Percentiles rank a stretch among this genome's conserved stretches.
Conservation (phyloP, 352 stramenopile genomes). For the Pilasporangium apinafurcum region DNA sequence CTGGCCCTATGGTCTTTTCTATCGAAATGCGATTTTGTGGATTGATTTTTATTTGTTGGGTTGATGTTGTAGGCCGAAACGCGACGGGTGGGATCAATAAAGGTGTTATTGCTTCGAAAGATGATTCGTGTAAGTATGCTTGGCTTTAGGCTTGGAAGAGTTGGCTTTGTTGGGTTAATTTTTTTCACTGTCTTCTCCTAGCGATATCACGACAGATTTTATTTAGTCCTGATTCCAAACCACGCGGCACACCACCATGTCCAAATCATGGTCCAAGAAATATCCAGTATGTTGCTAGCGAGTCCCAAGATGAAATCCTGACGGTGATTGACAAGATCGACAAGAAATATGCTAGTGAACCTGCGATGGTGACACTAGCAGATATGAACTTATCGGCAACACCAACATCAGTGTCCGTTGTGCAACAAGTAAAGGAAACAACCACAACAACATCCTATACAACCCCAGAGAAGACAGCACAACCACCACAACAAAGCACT, state of each 20-base stretch:
- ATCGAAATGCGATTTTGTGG: no score
- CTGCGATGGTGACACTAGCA: not conserved
- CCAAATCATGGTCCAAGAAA: not conserved
- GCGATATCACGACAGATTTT: slow-evolving; percentile 38
- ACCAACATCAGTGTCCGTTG: not conserved
- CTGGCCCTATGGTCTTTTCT: no score
- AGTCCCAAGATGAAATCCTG: slow-evolving; percentile 57
- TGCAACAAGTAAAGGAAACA: not conserved
- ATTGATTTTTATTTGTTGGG: no score
- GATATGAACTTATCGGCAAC: no score
- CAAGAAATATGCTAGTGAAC: no score
- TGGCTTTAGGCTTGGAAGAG: not conserved
- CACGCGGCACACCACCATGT: no score
- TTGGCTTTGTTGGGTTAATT: not conserved
- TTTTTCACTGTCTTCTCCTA: slow-evolving; percentile 1
- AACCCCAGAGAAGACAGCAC: not conserved
- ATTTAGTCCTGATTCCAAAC: slow-evolving; percentile 29
- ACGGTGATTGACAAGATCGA: slow-evolving; percentile 49
- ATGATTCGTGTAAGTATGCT: no score
- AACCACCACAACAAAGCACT: slow-evolving; percentile 2
- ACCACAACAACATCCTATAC: not conserved
- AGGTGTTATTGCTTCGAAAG: slow-evolving; percentile 5
- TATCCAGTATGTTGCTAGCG: slow-evolving; percentile 7
- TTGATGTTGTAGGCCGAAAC: slow-evolving; percentile 1
- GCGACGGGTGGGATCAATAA: slow-evolving; percentile 7